These are phyloP conservation scores for Bjerkandera adusta DNA, from an alignment of 1,284 basidiomycete species.

Conservation along the genomic window DNA sequence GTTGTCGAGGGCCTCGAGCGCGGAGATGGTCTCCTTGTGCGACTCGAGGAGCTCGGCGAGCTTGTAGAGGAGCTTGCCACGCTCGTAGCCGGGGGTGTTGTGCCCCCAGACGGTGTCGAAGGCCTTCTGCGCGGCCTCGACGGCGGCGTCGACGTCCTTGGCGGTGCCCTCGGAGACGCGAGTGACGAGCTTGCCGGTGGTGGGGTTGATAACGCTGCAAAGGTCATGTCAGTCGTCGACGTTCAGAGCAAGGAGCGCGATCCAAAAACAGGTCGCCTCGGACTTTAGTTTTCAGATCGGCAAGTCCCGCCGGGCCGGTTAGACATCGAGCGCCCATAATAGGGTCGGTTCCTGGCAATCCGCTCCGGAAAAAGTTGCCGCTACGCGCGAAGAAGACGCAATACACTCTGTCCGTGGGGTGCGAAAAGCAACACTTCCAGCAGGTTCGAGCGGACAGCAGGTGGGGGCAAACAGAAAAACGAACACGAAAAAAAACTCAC, in stretches of 20 bases:
- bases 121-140: constrained; percentile 76
- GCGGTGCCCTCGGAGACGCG: constrained; percentile 65
- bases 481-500: constrained; percentile 38
- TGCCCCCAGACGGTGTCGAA: constrained; percentile 77
- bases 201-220: constrained; percentile 76
- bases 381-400: no score
- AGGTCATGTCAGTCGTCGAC: no score
- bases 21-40: constrained; percentile 70
- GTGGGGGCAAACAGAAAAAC: background rate
- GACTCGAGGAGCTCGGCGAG: constrained; percentile 76
- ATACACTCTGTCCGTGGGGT: no score
- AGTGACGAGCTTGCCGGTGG: constrained; percentile 71
- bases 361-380: no score
- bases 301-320: no score
- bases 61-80: constrained; percentile 66
- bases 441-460: background rate
- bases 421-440: no score
- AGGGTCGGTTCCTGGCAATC: no score
- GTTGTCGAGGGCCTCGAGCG: constrained; percentile 74
- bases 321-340: no score
- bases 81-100: constrained; percentile 56
- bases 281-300: no score
- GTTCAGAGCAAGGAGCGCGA: no score
- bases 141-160: constrained; percentile 76
- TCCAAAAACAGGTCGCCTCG: no score